These are phyloP conservation scores for Penicillium vulpinum DNA, from an alignment of 2,329 filamentous ascomycete genomes.

Conservation along the genomic window DNA sequence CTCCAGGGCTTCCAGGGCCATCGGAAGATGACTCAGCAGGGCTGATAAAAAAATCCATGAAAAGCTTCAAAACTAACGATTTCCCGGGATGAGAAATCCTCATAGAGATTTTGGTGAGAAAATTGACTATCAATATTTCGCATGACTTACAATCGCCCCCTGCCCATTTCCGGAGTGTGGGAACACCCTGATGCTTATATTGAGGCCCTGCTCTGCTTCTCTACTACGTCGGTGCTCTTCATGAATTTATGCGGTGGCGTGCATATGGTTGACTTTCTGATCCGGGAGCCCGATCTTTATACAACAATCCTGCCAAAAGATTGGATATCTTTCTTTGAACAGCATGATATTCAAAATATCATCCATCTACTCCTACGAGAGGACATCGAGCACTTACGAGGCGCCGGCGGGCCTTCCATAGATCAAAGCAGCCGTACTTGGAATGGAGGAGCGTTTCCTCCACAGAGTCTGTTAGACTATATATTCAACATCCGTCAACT, in stretches of 20 bases:
- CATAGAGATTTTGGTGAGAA: not conserved
- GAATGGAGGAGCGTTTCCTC: conserved; percentile 48
- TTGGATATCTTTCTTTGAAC: conserved; percentile 78
- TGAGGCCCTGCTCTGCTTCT: conserved; percentile 73
- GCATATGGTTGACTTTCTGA: conserved; percentile 96
- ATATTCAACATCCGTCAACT: conserved; percentile 69
- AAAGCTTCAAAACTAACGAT: too few species aligned
- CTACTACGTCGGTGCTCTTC: conserved; percentile 71
- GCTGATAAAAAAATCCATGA: too few species aligned
- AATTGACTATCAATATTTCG: not conserved
- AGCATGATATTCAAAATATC: conserved; percentile 70
- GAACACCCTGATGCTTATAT: conserved; percentile 73
- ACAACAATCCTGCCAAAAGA: conserved; percentile 70
- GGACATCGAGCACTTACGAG: conserved; percentile 57
- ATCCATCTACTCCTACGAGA: conserved; percentile 80
- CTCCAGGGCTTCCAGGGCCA: too few species aligned
- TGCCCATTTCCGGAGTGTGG: conserved; percentile 74
- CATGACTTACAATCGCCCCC: conserved; percentile 53
- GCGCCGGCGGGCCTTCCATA: conserved; percentile 2
- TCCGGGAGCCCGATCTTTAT: conserved; percentile 79
- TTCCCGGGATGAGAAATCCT: conserved; percentile 1
- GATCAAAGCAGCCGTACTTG: conserved; percentile 34
- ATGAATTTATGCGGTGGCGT: conserved; percentile 94
- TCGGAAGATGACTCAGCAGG: too few species aligned
- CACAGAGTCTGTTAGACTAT: conserved; percentile 67